Evolutionary conservation across 495 filamentous ascomycete genomes (phyloP).

Genomic region (Talaromyces stipitatus): DNA sequence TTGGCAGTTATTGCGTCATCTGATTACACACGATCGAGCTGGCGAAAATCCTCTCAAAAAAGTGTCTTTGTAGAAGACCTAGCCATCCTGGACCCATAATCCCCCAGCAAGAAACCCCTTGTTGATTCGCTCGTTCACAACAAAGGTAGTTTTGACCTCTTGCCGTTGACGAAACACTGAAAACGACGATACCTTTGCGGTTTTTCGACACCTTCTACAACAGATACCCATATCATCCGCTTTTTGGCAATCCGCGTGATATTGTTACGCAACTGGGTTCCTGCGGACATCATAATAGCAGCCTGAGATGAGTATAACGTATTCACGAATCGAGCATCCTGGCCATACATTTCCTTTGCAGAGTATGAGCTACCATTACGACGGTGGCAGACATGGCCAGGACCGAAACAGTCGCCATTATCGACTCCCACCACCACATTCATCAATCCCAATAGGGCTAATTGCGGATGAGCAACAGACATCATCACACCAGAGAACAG

Average conservation of each 20-base stretch:
- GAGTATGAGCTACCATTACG: background rate
- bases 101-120: background rate
- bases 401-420: slow-evolving; percentile 1
- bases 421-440: slow-evolving; percentile 39
- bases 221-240: background rate
- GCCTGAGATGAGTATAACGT: background rate
- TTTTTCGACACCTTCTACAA: background rate
- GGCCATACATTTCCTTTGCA: slow-evolving; percentile 1
- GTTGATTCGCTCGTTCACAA: background rate
- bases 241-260: background rate
- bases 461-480: background rate
- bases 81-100: background rate
- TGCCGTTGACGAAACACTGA: background rate
- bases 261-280: background rate
- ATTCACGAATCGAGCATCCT: background rate
- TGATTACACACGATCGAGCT: background rate
- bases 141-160: background rate
- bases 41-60: too few species aligned
- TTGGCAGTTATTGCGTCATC: background rate
- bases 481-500: background rate
- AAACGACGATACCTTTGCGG: background rate
- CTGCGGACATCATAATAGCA: background rate
- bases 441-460: slow-evolving; percentile 21
- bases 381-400: background rate
- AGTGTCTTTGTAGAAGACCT: background rate